These are phyloP conservation scores for Aspergillus nomiae DNA, from an alignment of 2,329 filamentous ascomycete species.

Conservation along the genomic window DNA sequence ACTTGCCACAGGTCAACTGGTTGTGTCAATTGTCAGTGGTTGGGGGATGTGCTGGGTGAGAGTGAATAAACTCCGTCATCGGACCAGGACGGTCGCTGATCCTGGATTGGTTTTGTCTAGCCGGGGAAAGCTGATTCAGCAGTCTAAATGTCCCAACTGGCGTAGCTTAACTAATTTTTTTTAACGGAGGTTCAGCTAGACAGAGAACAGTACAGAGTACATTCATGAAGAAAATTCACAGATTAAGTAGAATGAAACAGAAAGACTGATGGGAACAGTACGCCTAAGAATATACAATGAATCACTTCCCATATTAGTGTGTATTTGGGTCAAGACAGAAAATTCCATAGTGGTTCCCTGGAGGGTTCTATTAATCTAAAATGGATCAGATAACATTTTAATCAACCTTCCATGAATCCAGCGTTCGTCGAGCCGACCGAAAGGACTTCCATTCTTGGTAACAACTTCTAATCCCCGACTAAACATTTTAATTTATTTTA, in stretches of 20 bases:
- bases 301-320: too few species aligned
- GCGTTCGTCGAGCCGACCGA: neutral
- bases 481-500: conserved; percentile 9
- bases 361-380: neutral
- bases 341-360: neutral
- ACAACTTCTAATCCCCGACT: conserved; percentile 2
- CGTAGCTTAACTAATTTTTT: too few species aligned
- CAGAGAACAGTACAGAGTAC: neutral
- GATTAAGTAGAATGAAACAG: neutral
- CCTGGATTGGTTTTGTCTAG: conserved; percentile 13
- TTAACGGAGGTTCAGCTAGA: neutral
- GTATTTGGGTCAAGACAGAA: too few species aligned
- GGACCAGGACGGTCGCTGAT: conserved; percentile 13
- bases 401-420: too few species aligned
- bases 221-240: too few species aligned
- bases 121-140: conserved; percentile 19
- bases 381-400: neutral
- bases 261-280: too few species aligned
- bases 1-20: neutral
- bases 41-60: neutral
- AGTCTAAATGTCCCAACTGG: neutral
- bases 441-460: neutral
- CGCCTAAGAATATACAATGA: too few species aligned
- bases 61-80: conserved; percentile 23
- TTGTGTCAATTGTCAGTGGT: neutral